Conservation (phyloP, 805 yeast genomes). For the Monosporozyma unispora region DNA sequence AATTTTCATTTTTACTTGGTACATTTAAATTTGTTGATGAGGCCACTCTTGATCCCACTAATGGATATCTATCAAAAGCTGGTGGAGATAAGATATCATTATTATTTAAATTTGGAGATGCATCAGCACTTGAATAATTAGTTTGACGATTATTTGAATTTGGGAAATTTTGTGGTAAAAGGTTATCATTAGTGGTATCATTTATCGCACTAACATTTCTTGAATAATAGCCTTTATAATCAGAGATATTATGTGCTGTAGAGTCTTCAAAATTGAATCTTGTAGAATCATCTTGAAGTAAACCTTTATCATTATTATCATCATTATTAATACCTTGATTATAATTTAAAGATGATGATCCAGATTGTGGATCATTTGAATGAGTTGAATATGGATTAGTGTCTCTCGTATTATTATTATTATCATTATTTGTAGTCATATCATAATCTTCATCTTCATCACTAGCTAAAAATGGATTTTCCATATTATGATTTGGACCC, state of each 20-base stretch:
- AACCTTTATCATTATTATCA: background rate
- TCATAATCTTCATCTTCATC: constrained; percentile 10
- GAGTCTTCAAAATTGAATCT: background rate
- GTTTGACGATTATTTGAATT: background rate
- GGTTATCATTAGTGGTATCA: background rate
- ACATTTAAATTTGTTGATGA: constrained; percentile 34
- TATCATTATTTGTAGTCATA: background rate
- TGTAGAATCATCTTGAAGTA: background rate
- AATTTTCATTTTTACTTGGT: background rate
- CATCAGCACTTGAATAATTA: constrained; percentile 10
- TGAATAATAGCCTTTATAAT: constrained; percentile 26
- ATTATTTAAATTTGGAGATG: constrained; percentile 5
- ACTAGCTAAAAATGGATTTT: constrained; percentile 10
- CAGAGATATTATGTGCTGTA: constrained; percentile 1
- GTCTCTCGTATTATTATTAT: background rate
- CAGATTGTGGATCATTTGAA: background rate
- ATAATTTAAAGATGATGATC: constrained; percentile 3
- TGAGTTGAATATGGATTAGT: background rate
- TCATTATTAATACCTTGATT: background rate
- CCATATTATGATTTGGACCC: background rate
- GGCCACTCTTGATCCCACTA: constrained; percentile 48
- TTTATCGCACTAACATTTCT: constrained; percentile 9
- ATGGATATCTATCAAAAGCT: constrained; percentile 63
- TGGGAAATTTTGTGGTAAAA: background rate
- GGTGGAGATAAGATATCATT: constrained; percentile 37